Conservation (phyloP, 257 asterid species). For the Perilla frutescens region DNA sequence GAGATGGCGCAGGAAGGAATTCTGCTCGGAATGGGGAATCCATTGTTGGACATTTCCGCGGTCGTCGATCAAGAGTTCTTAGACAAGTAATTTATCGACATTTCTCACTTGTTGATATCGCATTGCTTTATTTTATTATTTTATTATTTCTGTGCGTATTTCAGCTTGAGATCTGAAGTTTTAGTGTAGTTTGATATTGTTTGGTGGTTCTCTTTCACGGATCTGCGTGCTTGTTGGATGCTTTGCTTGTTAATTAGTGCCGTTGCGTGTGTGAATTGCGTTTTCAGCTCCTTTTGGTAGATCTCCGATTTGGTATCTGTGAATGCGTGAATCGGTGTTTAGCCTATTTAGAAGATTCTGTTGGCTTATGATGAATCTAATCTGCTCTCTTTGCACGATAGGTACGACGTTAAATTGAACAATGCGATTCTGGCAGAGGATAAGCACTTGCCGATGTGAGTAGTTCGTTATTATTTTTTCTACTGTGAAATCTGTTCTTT, state of each 20-base stretch:
- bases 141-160: not conserved
- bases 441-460: conserved; percentile 90
- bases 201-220: conserved; percentile 26
- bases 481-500: not conserved
- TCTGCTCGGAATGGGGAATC: conserved; percentile 95
- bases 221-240: conserved; percentile 30
- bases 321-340: conserved; percentile 12
- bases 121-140: not conserved
- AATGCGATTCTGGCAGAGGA: conserved; percentile 98
- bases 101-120: conserved; percentile 1
- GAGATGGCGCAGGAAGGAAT: conserved; percentile 74
- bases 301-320: conserved; percentile 38
- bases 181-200: not conserved
- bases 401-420: conserved; percentile 72
- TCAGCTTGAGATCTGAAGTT: conserved; percentile 41
- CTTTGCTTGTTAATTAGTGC: conserved; percentile 1
- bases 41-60: conserved; percentile 79
- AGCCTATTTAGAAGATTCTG: not conserved
- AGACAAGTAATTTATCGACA: conserved; percentile 59
- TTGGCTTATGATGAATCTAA: conserved; percentile 21
- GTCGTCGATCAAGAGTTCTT: conserved; percentile 88
- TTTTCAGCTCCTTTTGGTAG: conserved; percentile 39
- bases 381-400: conserved; percentile 36
- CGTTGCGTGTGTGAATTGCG: not conserved
- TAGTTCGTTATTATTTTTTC: not conserved